Evolutionary conservation across 768 basidiomycete species (phyloP), one percentile per base, ranked within the genome.

Genomic region (Amylocystis lapponica): DNA sequence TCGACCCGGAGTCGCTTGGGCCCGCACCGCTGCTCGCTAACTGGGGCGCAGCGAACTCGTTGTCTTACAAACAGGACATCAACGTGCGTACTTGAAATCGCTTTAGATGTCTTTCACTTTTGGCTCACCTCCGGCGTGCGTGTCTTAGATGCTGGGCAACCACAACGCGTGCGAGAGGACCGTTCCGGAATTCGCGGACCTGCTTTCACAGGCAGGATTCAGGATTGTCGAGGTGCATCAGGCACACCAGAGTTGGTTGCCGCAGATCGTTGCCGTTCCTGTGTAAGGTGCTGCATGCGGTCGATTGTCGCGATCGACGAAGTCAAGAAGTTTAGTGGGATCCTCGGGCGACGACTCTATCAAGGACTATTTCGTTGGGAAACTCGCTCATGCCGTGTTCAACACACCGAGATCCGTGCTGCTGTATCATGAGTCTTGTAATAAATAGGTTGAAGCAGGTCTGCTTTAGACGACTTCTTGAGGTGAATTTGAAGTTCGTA

Each of bases 1-100:
- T 9, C 2, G 35, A 36, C 26, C 43, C 27, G 10, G 23, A 46
- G 3, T 44, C 45, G 2, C 31, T n/a, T 13, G 56, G 50, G 7
- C 56, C 58, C 3, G 42, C 42, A 23, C 56, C 58, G 13, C 43
- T 59, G n/a, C 48, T 59, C 17, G 47, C 51, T 2, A 59, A 59
- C 36, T 23, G 49, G 48, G 58, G 58, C 14, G 43, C 31, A 2
- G 54, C 47, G 3, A 43, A 33, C 20, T 27, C 42, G 1, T 19
- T 42, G 9, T 29, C 48, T 19, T 59, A 59, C 32, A 33, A 45
- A 12, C 29, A 37, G 13, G 57, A 57, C 23, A 6, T 52, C 5
- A 29, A 47, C 42, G 56, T 55, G 27, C 36, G 53, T 39, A 19
- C 4, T 11, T 12, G 4, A 10, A n/a, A 10, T 30, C 10, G 29